Conservation (phyloP, 148 eudicot genomes). For the Mesembryanthemum crystallinum region DNA sequence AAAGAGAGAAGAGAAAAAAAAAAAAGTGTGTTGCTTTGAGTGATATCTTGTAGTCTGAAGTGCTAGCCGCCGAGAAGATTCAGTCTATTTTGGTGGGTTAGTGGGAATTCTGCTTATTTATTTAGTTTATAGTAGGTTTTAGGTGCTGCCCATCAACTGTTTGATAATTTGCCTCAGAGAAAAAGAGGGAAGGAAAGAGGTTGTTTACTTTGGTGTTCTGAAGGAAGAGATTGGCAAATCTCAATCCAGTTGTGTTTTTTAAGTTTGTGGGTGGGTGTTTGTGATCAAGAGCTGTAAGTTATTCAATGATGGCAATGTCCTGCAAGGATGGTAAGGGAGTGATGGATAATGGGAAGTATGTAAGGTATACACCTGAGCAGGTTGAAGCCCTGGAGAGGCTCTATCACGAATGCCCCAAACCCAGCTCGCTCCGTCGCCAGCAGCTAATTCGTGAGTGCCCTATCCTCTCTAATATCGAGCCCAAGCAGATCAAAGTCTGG, state of each 20-base stretch:
- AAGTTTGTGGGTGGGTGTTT: constrained; percentile 15
- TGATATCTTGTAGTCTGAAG: background rate
- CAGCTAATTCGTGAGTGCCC: constrained; percentile 95
- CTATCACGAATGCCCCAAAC: constrained; percentile 93
- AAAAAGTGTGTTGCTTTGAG: background rate
- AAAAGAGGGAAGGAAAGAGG: background rate
- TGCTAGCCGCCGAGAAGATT: background rate
- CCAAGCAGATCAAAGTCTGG: constrained; percentile 98
- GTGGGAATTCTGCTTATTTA: background rate
- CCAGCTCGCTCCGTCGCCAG: constrained; percentile 86
- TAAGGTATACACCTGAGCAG: constrained; percentile 96
- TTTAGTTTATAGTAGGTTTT: constrained; percentile 3
- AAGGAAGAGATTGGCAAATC: background rate
- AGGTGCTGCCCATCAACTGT: constrained; percentile 20
- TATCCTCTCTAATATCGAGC: constrained; percentile 81
- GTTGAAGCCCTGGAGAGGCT: constrained; percentile 98
- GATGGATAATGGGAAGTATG: constrained; percentile 91
- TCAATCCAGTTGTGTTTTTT: background rate
- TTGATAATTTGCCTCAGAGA: constrained; percentile 16
- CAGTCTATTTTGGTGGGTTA: constrained; percentile 2
- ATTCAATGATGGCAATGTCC: constrained; percentile 67
- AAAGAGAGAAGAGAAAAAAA: background rate
- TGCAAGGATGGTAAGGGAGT: constrained; percentile 81
- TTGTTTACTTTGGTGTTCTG: background rate
- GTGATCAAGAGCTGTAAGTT: constrained; percentile 16